phyloP scores from a whole-genome alignment of 2,329 filamentous ascomycete species.

The Seiridium cupressi region DNA sequence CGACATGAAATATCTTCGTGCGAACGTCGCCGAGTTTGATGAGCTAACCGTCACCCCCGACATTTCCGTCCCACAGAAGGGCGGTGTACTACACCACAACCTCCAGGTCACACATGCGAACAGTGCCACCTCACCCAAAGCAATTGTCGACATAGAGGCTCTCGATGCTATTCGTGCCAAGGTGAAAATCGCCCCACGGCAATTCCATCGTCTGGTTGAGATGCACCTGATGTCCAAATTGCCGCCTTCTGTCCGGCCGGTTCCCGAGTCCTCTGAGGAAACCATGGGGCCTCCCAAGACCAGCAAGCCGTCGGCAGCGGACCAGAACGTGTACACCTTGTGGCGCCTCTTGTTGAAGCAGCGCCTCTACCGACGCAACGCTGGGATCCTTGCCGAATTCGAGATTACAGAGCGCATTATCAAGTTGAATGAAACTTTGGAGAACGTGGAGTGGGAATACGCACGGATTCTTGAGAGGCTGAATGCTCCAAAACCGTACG shows the following conservation, averaged over 20 bases:
- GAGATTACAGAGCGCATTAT: conserved; percentile 67
- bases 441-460: conserved; percentile 71
- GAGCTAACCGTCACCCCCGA: conserved; percentile 53
- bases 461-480: conserved; percentile 54
- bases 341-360: conserved; percentile 78
- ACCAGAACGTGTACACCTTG: conserved; percentile 63
- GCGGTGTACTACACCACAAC: conserved; percentile 27
- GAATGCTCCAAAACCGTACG: conserved; percentile 16
- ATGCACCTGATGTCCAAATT: conserved; percentile 69
- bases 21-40: conserved; percentile 54
- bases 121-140: conserved; percentile 27
- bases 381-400: conserved; percentile 67
- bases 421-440: conserved; percentile 68
- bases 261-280: conserved; percentile 24
- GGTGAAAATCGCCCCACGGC: conserved; percentile 72
- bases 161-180: conserved; percentile 57
- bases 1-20: conserved; percentile 66
- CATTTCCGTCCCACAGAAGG: conserved; percentile 47
- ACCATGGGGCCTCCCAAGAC: conserved; percentile 21
- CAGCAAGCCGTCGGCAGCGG: conserved; percentile 40
- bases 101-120: conserved; percentile 24
- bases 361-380: conserved; percentile 73
- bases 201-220: conserved; percentile 73
- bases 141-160: conserved; percentile 56
- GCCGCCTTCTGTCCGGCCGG: conserved; percentile 53